Percentiles rank a stretch among this genome's conserved stretches.
These are phyloP conservation scores for Neofusicoccum sp. DNA, from an alignment of 2,329 filamentous ascomycete genomes.

Conservation along the genomic window DNA sequence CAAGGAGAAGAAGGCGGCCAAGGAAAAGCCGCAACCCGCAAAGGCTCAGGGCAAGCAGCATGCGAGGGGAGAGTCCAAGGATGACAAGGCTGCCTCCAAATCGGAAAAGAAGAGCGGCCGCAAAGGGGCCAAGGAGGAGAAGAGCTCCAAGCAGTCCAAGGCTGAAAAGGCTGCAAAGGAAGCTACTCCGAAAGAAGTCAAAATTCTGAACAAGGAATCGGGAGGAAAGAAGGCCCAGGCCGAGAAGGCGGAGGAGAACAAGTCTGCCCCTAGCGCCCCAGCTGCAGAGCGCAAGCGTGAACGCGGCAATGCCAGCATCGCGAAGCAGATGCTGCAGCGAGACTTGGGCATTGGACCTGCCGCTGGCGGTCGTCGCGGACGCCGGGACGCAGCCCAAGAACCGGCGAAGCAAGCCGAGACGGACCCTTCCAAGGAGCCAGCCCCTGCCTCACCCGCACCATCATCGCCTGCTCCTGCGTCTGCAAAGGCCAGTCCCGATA, in stretches of 20 bases:
- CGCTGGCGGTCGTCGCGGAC: conserved; percentile 45
- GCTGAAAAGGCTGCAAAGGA: conserved; percentile 65
- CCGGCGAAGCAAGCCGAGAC: conserved; percentile 31
- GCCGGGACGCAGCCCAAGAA: conserved; percentile 23
- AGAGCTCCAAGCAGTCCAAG: conserved; percentile 40
- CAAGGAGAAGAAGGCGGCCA: conserved; percentile 87
- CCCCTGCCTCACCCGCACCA: conserved; percentile 4
- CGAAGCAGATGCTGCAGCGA: conserved; percentile 63
- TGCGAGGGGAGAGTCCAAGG: conserved; percentile 63
- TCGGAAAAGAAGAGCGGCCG: conserved; percentile 44
- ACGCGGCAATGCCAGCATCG: conserved; percentile 55
- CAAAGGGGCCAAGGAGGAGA: conserved; percentile 44
- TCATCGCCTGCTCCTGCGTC: conserved; percentile 22
- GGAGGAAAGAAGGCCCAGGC: conserved; percentile 32
- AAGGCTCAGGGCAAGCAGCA: conserved; percentile 60
- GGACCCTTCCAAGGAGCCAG: conserved; percentile 31
- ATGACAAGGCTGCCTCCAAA: conserved; percentile 52
- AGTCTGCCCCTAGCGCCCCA: conserved; percentile 30
- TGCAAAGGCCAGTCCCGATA: not conserved
- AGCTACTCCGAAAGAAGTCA: conserved; percentile 60
- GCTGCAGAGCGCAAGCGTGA: conserved; percentile 54
- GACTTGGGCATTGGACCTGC: conserved; percentile 60
- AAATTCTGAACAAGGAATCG: conserved; percentile 57
- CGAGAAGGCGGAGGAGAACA: conserved; percentile 24
- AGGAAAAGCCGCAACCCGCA: conserved; percentile 50